Conservation (phyloP, 176 grass and related monocot genomes). For the Carex pumila region DNA sequence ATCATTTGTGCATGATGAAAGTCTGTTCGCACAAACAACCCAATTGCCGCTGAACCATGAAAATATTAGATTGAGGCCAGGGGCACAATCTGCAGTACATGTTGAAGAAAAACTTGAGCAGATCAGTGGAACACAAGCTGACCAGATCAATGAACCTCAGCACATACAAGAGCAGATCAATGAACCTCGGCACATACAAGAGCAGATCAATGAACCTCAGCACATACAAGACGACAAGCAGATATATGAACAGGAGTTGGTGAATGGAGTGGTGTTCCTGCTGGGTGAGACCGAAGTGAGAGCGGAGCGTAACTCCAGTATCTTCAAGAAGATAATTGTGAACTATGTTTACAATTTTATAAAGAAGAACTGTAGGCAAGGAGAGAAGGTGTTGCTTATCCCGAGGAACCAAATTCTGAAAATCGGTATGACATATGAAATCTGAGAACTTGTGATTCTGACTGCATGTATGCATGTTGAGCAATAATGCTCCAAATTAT, state of each 20-base stretch:
- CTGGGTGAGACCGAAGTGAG: conserved; percentile 62
- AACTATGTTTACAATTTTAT: conserved; percentile 61
- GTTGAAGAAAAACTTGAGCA: conserved; percentile 41
- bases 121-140: conserved; percentile 31
- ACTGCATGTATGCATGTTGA: neutral
- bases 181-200: neutral
- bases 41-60: neutral
- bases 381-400: conserved; percentile 50
- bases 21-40: conserved; percentile 25
- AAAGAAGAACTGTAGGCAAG: conserved; percentile 50
- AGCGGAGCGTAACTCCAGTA: conserved; percentile 31
- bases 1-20: conserved; percentile 47
- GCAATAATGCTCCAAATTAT: neutral
- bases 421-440: conserved; percentile 73
- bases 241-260: conserved; percentile 47
- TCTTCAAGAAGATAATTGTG: conserved; percentile 51
- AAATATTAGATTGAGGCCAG: conserved; percentile 17
- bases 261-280: conserved; percentile 76
- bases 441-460: conserved; percentile 19
- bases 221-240: conserved; percentile 35
- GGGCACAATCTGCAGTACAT: neutral
- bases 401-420: conserved; percentile 59
- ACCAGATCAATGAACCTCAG: no score
- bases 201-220: conserved; percentile 24
- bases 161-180: neutral